Conservation (phyloP, 139 green algal species). For the Haematococcus sp. region DNA sequence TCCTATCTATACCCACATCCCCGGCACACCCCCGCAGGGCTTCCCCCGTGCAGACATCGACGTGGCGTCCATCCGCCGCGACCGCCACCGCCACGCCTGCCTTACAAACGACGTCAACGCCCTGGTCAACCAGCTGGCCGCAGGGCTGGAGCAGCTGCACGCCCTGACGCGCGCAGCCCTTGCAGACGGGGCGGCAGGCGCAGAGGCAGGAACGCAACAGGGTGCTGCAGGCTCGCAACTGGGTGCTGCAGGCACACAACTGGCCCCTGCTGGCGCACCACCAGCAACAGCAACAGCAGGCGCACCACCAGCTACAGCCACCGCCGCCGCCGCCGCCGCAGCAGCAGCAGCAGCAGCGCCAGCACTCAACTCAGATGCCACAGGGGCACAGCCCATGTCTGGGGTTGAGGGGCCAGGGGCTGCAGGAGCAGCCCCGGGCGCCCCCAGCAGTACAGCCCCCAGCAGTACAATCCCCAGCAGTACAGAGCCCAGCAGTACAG, state of each 20-base stretch:
- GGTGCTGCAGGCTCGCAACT: too few relatives aligned
- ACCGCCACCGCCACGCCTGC: conserved; percentile 64
- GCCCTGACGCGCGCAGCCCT: background rate
- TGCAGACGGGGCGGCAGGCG: too few relatives aligned
- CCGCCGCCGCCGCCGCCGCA: too few relatives aligned
- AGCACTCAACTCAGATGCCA: too few relatives aligned
- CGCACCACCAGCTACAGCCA: too few relatives aligned
- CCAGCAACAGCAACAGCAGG: too few relatives aligned
- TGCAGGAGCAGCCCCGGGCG: background rate
- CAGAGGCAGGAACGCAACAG: too few relatives aligned
- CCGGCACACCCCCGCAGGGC: conserved; percentile 59
- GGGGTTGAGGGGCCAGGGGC: background rate
- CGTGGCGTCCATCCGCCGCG: conserved; percentile 54
- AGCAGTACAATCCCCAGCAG: background rate
- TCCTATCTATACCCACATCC: too few relatives aligned
- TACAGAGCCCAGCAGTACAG: background rate
- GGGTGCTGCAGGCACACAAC: too few relatives aligned
- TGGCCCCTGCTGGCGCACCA: too few relatives aligned
- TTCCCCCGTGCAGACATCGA: conserved; percentile 80
- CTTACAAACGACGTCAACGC: conserved; percentile 81
- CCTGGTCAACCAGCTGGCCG: conserved; percentile 61
- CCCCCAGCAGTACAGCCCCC: background rate
- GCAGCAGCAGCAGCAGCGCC: too few relatives aligned
- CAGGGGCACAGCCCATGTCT: too few relatives aligned
- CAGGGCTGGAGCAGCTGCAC: conserved; percentile 43